Evolutionary conservation across 805 yeast genomes (phyloP).

Genomic region (Saccharomycopsis sp.): DNA sequence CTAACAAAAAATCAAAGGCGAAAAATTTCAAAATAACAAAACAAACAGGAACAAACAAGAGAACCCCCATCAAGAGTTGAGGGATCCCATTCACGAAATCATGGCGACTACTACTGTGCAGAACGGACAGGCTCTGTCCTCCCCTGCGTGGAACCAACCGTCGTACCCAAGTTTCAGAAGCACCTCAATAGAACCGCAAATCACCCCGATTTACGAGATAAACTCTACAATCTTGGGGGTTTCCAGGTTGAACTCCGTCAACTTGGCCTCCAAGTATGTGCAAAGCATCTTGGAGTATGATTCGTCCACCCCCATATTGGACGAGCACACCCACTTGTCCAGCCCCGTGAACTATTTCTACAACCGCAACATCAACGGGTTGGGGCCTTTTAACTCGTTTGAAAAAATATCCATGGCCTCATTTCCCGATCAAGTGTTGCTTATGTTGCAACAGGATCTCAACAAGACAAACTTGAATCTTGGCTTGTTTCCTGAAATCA

Average conservation of each 20-base stretch:
- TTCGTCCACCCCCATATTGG: slow-evolving; percentile 46
- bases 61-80: too few relatives aligned
- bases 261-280: slow-evolving; percentile 57
- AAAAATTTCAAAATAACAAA: neutral
- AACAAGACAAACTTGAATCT: slow-evolving; percentile 59
- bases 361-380: slow-evolving; percentile 38
- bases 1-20: neutral
- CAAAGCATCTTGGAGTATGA: slow-evolving; percentile 49
- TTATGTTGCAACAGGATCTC: slow-evolving; percentile 34
- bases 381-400: slow-evolving; percentile 62
- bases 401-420: slow-evolving; percentile 58
- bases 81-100: too few relatives aligned
- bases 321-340: slow-evolving; percentile 40
- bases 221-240: slow-evolving; percentile 38
- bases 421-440: slow-evolving; percentile 71
- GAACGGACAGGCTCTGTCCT: too few relatives aligned
- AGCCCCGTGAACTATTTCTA: slow-evolving; percentile 62
- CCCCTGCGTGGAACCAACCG: too few relatives aligned
- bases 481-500: slow-evolving; percentile 77
- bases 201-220: slow-evolving; percentile 22
- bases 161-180: slow-evolving; percentile 11
- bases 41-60: slow-evolving; percentile 1
- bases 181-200: slow-evolving; percentile 13
- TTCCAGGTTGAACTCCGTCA: slow-evolving; percentile 42
- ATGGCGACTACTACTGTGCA: too few relatives aligned